Base-by-base conservation (phyloP, 306 rosid genomes). In the Astragalus glycyphyllos region DNA sequence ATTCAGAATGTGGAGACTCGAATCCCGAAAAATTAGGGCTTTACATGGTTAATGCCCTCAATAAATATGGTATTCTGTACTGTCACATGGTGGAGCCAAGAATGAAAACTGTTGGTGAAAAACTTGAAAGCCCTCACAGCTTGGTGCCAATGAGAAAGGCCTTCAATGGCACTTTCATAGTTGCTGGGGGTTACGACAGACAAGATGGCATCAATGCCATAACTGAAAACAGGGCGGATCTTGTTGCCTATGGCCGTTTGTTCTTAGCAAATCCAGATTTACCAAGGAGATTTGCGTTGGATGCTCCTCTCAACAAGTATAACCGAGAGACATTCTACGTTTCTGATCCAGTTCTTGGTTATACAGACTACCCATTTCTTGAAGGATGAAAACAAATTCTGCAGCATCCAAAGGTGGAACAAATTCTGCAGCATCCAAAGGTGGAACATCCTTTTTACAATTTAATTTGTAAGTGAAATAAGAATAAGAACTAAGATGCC, bases 71-170 rank as follows among this genome's bases (percentile, higher is more conserved):
- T 32, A 65, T 65, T 32, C 7, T 65, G 53, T 65, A 65, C 32
- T 65, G 71, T 65, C 71, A 65, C 14, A 9, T 65, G 58, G 71
- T 65, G 42, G 71, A 65, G 15, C 71, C 71, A 9, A 65, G 71
- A 47, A 65, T 65, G 58, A 65, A 46, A 47, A 47, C 71, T 31
- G 16, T 48, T 14, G 37, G 14, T 13, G 71, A 32, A 65, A 48
- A 65, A 23, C 8, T 47, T 49, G 71, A 65, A 13, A 2, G 23
- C 13, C 13, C 29, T 31, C 58, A 34, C 8, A 47, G 58, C 45
- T 0, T 65, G 45, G 2, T 65, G 5, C 71, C 71, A 13, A 47
- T 65, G 71, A 47, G 71, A 32, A 65, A 65, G 44, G 71, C 58
- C 13, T 65, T 65, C 58, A 65, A 65, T 31, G 71, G 71, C 5